phyloP scores from a whole-genome alignment of 1,284 basidiomycete genomes.

The Puccinia novopanici region DNA sequence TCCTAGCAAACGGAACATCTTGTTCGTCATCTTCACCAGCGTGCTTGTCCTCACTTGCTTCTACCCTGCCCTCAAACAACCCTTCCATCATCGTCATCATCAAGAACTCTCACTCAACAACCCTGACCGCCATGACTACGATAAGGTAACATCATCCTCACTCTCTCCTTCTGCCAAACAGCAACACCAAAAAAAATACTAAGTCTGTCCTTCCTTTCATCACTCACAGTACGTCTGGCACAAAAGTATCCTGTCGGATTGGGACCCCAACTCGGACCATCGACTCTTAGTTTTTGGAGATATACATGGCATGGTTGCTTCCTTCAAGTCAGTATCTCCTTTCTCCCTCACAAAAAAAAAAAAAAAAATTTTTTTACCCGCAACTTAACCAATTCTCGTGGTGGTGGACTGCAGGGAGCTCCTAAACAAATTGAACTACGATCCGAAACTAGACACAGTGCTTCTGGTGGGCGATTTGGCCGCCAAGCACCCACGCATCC shows the following conservation, averaged over 20 bases:
- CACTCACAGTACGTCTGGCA: conserved; percentile 41
- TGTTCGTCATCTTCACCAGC: background rate
- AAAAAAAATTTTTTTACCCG: background rate
- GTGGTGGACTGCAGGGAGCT: conserved; percentile 14
- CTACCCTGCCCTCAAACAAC: background rate
- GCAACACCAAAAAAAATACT: no score
- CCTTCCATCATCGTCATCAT: background rate
- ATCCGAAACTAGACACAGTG: conserved; percentile 15
- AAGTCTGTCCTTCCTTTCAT: no score
- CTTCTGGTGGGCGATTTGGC: conserved; percentile 39
- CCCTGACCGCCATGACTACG: background rate
- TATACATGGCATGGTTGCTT: conserved; percentile 42
- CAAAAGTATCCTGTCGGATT: conserved; percentile 21
- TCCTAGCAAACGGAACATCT: no score
- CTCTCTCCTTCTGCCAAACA: no score
- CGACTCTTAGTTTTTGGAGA: conserved; percentile 37
- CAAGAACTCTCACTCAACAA: background rate
- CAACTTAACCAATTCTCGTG: background rate
- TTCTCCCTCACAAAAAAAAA: background rate
- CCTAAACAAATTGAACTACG: conserved; percentile 28
- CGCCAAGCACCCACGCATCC: conserved; percentile 44
- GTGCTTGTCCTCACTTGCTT: background rate
- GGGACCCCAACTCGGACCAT: conserved; percentile 31
- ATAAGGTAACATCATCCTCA: background rate
- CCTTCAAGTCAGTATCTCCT: conserved; percentile 18